phyloP scores from a whole-genome alignment of 1,284 basidiomycete genomes.

The Entoloma clypeatum region DNA sequence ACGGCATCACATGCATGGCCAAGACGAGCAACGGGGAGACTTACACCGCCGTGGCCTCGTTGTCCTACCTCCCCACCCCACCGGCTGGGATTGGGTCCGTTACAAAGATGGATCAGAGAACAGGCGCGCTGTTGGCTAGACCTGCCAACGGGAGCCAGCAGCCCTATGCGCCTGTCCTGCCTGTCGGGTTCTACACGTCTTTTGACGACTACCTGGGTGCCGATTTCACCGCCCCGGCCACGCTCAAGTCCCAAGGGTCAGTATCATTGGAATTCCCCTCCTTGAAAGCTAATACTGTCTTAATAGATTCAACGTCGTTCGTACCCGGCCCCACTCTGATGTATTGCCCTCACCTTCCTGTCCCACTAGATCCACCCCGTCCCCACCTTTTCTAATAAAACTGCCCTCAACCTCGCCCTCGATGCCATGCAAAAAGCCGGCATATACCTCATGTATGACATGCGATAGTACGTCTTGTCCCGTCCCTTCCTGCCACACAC shows the following conservation, averaged over 20 bases:
- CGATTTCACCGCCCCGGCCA: slow-evolving; percentile 54
- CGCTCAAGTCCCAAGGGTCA: slow-evolving; percentile 61
- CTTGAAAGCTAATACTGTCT: neutral
- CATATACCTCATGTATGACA: slow-evolving; percentile 75
- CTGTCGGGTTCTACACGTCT: slow-evolving; percentile 71
- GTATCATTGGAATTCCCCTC: slow-evolving; percentile 16
- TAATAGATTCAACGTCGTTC: slow-evolving; percentile 29
- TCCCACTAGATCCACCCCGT: slow-evolving; percentile 53
- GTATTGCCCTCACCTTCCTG: neutral
- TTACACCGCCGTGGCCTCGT: slow-evolving; percentile 41
- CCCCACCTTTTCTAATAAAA: slow-evolving; percentile 58
- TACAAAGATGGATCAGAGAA: slow-evolving; percentile 68
- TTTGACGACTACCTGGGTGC: slow-evolving; percentile 56
- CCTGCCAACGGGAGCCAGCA: slow-evolving; percentile 45
- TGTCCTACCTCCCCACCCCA: slow-evolving; percentile 60
- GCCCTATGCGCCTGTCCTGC: slow-evolving; percentile 57
- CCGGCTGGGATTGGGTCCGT: slow-evolving; percentile 43
- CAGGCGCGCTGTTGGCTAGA: slow-evolving; percentile 61
- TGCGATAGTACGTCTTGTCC: slow-evolving; percentile 53
- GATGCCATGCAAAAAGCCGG: slow-evolving; percentile 70
- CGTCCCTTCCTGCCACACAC: neutral
- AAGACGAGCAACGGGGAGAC: slow-evolving; percentile 36
- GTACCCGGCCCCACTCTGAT: slow-evolving; percentile 2
- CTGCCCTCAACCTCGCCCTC: slow-evolving; percentile 51
- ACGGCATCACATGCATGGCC: slow-evolving; percentile 54